phyloP scores from a whole-genome alignment of 73 alveolate species.

The Paraurostyla sp. region DNA sequence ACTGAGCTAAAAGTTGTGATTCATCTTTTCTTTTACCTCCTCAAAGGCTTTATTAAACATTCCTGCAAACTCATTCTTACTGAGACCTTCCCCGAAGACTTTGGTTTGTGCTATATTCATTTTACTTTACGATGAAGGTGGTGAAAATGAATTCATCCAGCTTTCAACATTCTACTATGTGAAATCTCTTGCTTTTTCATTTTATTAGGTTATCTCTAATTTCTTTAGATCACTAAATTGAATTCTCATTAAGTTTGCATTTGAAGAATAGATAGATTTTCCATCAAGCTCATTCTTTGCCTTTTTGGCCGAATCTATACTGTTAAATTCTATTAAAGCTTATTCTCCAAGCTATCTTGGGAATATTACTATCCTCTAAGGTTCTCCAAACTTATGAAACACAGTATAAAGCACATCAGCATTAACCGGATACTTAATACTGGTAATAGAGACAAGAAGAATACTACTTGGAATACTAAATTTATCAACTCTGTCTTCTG shows the following conservation, averaged over 20 bases:
- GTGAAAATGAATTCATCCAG: neutral
- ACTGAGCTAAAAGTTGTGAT: neutral
- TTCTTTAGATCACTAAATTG: constrained; percentile 48
- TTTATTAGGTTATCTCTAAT: constrained; percentile 38
- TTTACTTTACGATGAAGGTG: too few relatives aligned
- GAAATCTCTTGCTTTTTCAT: constrained; percentile 44
- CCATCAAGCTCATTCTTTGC: constrained; percentile 49
- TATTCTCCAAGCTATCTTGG: constrained; percentile 61
- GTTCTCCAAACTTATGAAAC: constrained; percentile 59
- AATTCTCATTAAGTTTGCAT: constrained; percentile 61
- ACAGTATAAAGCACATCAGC: constrained; percentile 52
- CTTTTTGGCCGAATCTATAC: constrained; percentile 45
- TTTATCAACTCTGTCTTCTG: constrained; percentile 30
- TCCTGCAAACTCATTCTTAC: constrained; percentile 18
- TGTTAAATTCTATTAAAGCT: constrained; percentile 62
- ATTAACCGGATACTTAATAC: constrained; percentile 50
- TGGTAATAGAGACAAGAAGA: constrained; percentile 59
- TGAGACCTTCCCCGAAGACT: neutral
- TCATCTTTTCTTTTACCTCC: neutral
- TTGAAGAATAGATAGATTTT: constrained; percentile 43
- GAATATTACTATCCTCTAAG: constrained; percentile 52
- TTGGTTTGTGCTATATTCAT: too few relatives aligned
- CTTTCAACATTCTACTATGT: neutral
- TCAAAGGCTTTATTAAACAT: constrained; percentile 27
- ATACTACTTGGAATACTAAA: constrained; percentile 33